Percentiles rank a stretch among this genome's conserved stretches.
These are phyloP conservation scores for Quercus berberidifolia DNA, from an alignment of 306 rosid species.

Conservation along the genomic window DNA sequence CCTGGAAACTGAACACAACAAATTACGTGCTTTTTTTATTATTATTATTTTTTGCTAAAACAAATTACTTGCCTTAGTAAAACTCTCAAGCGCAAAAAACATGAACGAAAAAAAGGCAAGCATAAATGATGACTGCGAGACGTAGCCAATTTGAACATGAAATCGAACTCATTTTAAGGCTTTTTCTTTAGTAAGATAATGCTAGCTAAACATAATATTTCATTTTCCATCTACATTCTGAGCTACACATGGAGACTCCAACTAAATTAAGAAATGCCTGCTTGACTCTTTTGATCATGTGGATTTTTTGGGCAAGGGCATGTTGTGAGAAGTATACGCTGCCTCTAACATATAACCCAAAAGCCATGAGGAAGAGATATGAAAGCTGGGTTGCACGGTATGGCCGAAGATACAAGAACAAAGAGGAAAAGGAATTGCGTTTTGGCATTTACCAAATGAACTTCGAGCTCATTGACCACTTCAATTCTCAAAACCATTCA, in stretches of 20 bases:
- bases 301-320: slow-evolving; percentile 33
- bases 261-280: slow-evolving; percentile 16
- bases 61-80: slow-evolving; percentile 28
- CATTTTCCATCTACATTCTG: slow-evolving; percentile 2
- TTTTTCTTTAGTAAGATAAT: background rate
- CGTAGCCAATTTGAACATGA: slow-evolving; percentile 21
- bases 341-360: slow-evolving; percentile 4
- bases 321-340: slow-evolving; percentile 14
- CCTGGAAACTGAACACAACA: background rate
- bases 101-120: slow-evolving; percentile 24
- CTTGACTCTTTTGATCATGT: slow-evolving; percentile 29
- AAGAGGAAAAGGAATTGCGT: slow-evolving; percentile 48
- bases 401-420: slow-evolving; percentile 27
- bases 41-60: background rate
- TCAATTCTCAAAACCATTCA: slow-evolving; percentile 52
- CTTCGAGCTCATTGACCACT: slow-evolving; percentile 38
- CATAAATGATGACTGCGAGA: slow-evolving; percentile 14
- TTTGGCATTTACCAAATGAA: slow-evolving; percentile 54
- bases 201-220: background rate
- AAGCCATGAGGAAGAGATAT: slow-evolving; percentile 42
- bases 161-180: background rate
- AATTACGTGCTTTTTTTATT: slow-evolving; percentile 22
- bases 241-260: slow-evolving; percentile 29
- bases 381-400: slow-evolving; percentile 44
- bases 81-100: slow-evolving; percentile 36